Percentiles rank a stretch among this genome's conserved stretches.
Conservation (phyloP, 345 rosid genomes). For the Eucalyptus guilfoylei region DNA sequence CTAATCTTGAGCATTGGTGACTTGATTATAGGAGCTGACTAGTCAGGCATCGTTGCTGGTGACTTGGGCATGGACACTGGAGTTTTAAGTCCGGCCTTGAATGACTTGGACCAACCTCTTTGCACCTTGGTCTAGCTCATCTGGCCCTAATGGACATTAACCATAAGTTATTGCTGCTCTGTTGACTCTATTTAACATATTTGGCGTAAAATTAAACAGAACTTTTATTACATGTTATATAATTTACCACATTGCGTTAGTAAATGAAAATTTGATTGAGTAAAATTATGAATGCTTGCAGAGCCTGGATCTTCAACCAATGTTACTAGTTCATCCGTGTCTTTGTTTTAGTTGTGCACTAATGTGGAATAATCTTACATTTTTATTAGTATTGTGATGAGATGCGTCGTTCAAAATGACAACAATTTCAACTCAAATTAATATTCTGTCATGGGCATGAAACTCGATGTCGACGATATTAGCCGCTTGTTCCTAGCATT, state of each 20-base stretch:
- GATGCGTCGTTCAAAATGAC: accelerated
- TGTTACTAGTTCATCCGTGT: accelerated
- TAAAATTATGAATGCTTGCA: accelerated
- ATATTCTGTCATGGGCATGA: accelerated
- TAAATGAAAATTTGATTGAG: not conserved
- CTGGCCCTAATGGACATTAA: not conserved
- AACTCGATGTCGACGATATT: accelerated
- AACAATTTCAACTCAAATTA: accelerated
- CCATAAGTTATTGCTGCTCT: not conserved
- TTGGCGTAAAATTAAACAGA: accelerated
- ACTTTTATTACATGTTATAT: not conserved
- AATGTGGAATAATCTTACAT: accelerated
- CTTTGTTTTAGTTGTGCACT: not conserved
- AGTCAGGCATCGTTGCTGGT: accelerated
- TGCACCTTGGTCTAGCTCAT: accelerated
- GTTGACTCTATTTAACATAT: not conserved
- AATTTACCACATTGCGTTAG: not conserved
- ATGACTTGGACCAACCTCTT: not conserved
- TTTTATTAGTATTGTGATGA: accelerated
- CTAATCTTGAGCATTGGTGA: accelerated
- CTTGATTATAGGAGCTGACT: accelerated
- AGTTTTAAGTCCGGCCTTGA: not conserved
- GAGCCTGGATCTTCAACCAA: not conserved
- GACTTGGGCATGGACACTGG: accelerated
- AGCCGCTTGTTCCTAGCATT: accelerated